Evolutionary conservation across 225 moss, liverwort and hornwort species (phyloP), one percentile per base, ranked within the genome.

Genomic region (Antitrichia curtipendula): DNA sequence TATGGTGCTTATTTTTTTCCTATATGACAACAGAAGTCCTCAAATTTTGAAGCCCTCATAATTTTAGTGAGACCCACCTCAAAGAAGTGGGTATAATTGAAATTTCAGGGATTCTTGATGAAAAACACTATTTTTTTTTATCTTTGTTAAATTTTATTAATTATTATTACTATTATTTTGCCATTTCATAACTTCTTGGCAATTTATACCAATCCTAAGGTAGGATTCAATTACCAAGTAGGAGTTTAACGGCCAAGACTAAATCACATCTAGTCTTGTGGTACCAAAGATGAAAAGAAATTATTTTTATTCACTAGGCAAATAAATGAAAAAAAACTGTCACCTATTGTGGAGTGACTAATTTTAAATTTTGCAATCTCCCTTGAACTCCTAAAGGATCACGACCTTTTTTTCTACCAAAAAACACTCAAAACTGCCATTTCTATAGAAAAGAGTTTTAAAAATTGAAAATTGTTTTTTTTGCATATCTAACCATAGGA

Each of bases 71-170:
- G 20, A 50, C 5, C 4, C 2, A 21, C 8, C 0, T 50, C 8
- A 34, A 20, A 0, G 5, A 50, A 13, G 21, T 17, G 3, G 2
- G 3, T 45, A 6, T 20, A 0, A 12, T 32, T 74, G 49, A 49
- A 74, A 74, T 13, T 50, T 2, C 0, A 0, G 0, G 1, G 3
- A 20, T 32, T 21, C 5, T 32, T 3, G 9, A 1, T 71, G 1
- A 27, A 41, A 41, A 68, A 5, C 5, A 47, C 1, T 49, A 4
- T 73, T 73, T 9, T 17, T 9, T 43, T n/a, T n/a, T 0, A 3
- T 8, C 3, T 47, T 45, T 43, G 15, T 27, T n/a, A n/a, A 8
- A 12, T n/a, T 6, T 20, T n/a, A 7, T 6, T 19, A 5, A 45
- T n/a, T 1, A 45, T 3, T 16, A 43, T 16, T 10, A 21, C 21